Evolutionary conservation across 768 basidiomycete species (phyloP).

Genomic region (Boletus rubescentipes): DNA sequence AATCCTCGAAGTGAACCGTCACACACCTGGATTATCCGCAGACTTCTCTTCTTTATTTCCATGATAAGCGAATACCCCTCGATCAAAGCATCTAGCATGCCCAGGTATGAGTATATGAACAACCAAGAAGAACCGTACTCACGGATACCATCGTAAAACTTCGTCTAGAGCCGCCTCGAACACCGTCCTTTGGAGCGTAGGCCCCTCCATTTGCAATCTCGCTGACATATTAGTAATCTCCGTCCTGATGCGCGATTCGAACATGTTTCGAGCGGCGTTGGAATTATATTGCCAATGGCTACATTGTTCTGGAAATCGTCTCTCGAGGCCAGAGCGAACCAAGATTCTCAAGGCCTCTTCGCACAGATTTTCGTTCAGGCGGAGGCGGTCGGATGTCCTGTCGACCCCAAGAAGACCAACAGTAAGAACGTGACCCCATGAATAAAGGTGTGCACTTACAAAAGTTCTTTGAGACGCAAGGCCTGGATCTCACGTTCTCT

Average conservation of each 20-base stretch:
- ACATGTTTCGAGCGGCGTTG: not conserved
- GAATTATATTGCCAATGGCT: slow-evolving; percentile 22
- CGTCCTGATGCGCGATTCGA: rapidly evolving
- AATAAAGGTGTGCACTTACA: slow-evolving; percentile 18
- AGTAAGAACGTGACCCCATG: not conserved
- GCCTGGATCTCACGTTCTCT: not conserved
- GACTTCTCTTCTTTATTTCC: not conserved
- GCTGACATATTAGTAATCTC: not conserved
- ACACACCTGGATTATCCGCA: slow-evolving; percentile 6
- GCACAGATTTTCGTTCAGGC: slow-evolving; percentile 23
- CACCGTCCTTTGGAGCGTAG: slow-evolving; percentile 15
- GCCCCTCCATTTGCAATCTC: slow-evolving; percentile 8
- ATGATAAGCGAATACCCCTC: slow-evolving; percentile 5
- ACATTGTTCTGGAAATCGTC: slow-evolving; percentile 25
- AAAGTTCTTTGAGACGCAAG: slow-evolving; percentile 11
- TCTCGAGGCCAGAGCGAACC: slow-evolving; percentile 28
- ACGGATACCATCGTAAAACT: slow-evolving; percentile 25
- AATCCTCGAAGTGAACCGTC: not conserved
- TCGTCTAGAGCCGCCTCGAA: slow-evolving; percentile 27
- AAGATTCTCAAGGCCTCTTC: slow-evolving; percentile 30
- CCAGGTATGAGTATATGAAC: not conserved
- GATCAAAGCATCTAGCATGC: slow-evolving; percentile 18
- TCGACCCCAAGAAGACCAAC: not conserved
- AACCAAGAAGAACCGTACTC: not conserved
- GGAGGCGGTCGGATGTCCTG: slow-evolving; percentile 26